These are phyloP conservation scores for Hippophae tibetana DNA, from an alignment of 306 rosid genomes.

Conservation along the genomic window DNA sequence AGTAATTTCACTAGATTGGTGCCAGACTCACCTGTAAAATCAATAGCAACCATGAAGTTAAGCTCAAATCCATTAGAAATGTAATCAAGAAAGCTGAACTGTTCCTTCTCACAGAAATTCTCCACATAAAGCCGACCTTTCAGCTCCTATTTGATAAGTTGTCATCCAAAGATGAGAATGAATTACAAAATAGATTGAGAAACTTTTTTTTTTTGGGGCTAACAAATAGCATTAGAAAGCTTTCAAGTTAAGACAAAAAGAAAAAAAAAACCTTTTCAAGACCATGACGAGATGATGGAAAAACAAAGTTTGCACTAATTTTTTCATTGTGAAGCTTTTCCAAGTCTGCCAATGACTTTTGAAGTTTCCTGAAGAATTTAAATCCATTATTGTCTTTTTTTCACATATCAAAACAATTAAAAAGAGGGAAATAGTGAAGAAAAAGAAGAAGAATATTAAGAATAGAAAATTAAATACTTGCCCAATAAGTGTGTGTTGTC, in stretches of 20 bases:
- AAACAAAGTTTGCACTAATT: slow-evolving; percentile 35
- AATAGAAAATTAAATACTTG: slow-evolving; percentile 21
- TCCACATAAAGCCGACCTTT: slow-evolving; percentile 83
- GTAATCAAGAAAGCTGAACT: slow-evolving; percentile 72
- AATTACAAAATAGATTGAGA: slow-evolving; percentile 7
- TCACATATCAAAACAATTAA: slow-evolving; percentile 1
- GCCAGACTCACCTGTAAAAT: slow-evolving; percentile 56
- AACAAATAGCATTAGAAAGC: background rate
- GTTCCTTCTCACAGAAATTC: slow-evolving; percentile 50
- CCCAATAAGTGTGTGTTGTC: slow-evolving; percentile 75
- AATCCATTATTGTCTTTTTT: slow-evolving; percentile 7
- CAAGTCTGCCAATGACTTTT: slow-evolving; percentile 58
- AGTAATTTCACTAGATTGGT: background rate
- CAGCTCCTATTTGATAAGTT: slow-evolving; percentile 27
- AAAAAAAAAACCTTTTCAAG: slow-evolving; percentile 51
- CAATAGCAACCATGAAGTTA: slow-evolving; percentile 89
- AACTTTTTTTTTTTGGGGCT: background rate
- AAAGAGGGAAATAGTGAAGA: background rate
- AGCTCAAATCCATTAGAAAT: slow-evolving; percentile 81
- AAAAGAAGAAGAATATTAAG: background rate
- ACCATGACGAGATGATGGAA: slow-evolving; percentile 33
- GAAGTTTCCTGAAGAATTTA: slow-evolving; percentile 41
- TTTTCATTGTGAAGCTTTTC: slow-evolving; percentile 45
- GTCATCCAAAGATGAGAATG: slow-evolving; percentile 1
- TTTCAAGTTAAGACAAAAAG: slow-evolving; percentile 1